phyloP scores from a whole-genome alignment of 1,284 basidiomycete species.

The Moesziomyces sp. region DNA sequence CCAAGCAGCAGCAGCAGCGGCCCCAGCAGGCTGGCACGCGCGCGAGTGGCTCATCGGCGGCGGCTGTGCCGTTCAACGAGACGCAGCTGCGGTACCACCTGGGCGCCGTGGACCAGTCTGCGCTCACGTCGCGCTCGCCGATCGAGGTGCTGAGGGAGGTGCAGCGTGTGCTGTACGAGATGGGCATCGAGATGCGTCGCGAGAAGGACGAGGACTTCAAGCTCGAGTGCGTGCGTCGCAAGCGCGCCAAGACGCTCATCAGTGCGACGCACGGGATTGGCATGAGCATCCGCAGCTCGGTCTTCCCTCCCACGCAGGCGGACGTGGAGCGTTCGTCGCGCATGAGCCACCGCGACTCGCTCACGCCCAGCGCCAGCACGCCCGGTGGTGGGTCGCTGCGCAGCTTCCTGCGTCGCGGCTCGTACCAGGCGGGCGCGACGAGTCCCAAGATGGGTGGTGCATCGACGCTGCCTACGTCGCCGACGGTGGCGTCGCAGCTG shows the following conservation, averaged over 20 bases:
- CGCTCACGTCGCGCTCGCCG: slow-evolving; percentile 84
- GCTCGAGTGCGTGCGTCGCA: slow-evolving; percentile 63
- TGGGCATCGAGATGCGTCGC: slow-evolving; percentile 88
- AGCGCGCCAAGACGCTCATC: slow-evolving; percentile 59
- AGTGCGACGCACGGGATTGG: slow-evolving; percentile 59
- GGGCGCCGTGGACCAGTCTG: slow-evolving; percentile 91
- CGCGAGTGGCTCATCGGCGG: slow-evolving; percentile 4
- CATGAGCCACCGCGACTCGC: slow-evolving; percentile 29
- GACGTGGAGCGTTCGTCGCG: slow-evolving; percentile 56
- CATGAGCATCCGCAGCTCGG: slow-evolving; percentile 58
- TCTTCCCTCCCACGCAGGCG: slow-evolving; percentile 61
- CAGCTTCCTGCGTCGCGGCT: slow-evolving; percentile 56
- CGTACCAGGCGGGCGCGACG: slow-evolving; percentile 28
- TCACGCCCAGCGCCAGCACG: slow-evolving; percentile 37
- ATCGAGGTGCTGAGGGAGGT: slow-evolving; percentile 88
- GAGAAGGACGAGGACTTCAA: slow-evolving; percentile 79
- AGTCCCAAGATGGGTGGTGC: slow-evolving; percentile 13
- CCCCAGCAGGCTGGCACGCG: slow-evolving; percentile 11
- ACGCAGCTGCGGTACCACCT: slow-evolving; percentile 82
- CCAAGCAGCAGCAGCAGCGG: slow-evolving; percentile 12
- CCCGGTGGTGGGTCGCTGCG: slow-evolving; percentile 43
- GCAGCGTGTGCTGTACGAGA: slow-evolving; percentile 79
- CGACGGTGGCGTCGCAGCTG: slow-evolving; percentile 19
- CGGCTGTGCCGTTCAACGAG: slow-evolving; percentile 69
- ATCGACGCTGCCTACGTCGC: slow-evolving; percentile 10